A percentile compares a stretch with the other conserved stretches of the same genome.
Conservation (phyloP, 129 eudicot genomes). For the Silybum marianum region DNA sequence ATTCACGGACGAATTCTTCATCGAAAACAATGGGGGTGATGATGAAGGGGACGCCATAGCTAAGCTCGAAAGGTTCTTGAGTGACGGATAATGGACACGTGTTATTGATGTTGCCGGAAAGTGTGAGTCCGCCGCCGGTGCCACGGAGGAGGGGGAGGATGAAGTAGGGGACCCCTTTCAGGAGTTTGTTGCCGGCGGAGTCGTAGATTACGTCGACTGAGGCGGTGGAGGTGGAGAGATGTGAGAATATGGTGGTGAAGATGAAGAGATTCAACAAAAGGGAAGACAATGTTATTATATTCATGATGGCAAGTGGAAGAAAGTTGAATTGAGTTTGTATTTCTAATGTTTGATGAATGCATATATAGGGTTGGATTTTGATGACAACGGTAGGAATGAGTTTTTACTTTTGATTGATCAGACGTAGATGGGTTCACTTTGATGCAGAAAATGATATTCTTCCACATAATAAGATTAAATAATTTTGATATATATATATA, state of each 20-base stretch:
- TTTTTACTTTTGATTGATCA: no score
- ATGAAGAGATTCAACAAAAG: conserved; percentile 1
- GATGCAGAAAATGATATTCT: no score
- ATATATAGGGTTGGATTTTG: no score
- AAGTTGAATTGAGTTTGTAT: not conserved
- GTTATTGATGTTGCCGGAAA: conserved; percentile 2
- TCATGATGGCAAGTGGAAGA: conserved; percentile 8
- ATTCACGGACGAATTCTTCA: conserved; percentile 25
- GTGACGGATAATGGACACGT: conserved; percentile 30
- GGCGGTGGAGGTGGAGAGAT: not conserved
- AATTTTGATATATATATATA: no score
- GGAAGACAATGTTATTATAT: not conserved
- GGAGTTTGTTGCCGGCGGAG: conserved; percentile 34
- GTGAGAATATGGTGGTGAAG: conserved; percentile 11
- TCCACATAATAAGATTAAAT: no score
- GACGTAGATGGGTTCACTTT: no score
- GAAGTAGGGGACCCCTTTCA: conserved; percentile 27
- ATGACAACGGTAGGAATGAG: no score
- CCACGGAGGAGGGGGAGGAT: conserved; percentile 41
- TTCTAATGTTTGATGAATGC: not conserved
- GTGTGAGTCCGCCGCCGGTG: conserved; percentile 36
- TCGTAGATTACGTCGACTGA: conserved; percentile 20
- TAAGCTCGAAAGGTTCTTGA: conserved; percentile 30
- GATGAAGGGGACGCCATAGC: conserved; percentile 30
- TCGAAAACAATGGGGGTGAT: conserved; percentile 31